A percentile compares a stretch with the other conserved stretches of the same genome.
Evolutionary conservation across 202 grass and related monocot genomes (phyloP).

Genomic region (Schoenoplectus triqueter): DNA sequence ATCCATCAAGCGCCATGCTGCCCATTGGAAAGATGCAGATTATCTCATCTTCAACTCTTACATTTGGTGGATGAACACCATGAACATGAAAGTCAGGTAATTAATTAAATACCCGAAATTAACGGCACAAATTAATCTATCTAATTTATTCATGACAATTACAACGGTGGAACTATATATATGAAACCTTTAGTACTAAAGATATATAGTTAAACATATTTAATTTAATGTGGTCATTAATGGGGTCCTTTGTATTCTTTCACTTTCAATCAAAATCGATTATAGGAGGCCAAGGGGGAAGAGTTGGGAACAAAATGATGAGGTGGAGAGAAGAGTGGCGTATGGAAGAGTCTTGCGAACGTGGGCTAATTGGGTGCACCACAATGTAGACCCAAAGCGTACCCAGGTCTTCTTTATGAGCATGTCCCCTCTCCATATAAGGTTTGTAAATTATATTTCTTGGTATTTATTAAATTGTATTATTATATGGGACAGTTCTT

Average conservation of each 20-base stretch:
- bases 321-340: constrained; percentile 63
- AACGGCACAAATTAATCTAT: neutral
- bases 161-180: neutral
- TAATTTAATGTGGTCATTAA: neutral
- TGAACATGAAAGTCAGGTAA: constrained; percentile 75
- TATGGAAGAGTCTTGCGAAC: constrained; percentile 68
- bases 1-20: constrained; percentile 57
- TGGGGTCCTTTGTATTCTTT: neutral
- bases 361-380: constrained; percentile 69
- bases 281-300: constrained; percentile 56
- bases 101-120: neutral
- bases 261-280: neutral
- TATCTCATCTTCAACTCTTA: constrained; percentile 92
- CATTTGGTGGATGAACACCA: constrained; percentile 95
- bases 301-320: constrained; percentile 68
- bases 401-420: constrained; percentile 95
- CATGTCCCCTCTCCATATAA: constrained; percentile 86
- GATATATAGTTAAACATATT: no score
- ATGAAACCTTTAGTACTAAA: no score
- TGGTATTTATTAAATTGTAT: neutral
- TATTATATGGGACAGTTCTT: no score
- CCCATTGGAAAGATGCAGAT: constrained; percentile 70
- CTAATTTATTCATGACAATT: neutral
- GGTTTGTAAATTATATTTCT: constrained; percentile 36
- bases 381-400: constrained; percentile 67